Evolutionary conservation across 1,284 basidiomycete species (phyloP).

Genomic region (Trametes sp.): DNA sequence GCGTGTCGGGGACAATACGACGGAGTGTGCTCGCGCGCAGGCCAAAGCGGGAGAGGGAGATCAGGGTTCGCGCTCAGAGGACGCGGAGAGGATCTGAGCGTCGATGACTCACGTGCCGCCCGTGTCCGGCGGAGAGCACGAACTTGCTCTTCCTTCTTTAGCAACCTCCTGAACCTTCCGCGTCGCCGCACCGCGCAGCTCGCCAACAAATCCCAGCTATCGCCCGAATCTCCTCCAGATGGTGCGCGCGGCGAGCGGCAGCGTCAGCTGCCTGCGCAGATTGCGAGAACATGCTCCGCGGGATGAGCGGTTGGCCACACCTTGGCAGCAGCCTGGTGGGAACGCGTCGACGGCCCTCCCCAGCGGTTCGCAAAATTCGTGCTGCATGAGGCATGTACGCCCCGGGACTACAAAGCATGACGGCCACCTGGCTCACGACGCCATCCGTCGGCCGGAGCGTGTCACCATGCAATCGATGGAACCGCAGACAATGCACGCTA

Average conservation of each 20-base stretch:
- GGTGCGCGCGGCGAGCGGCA: neutral
- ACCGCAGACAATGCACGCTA: conserved; percentile 9
- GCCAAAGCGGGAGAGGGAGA: conserved; percentile 22
- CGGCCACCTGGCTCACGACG: conserved; percentile 9
- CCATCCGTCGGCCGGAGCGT: conserved; percentile 15
- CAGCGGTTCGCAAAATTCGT: conserved; percentile 17
- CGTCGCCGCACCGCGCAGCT: conserved; percentile 6
- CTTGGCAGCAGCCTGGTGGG: conserved; percentile 20
- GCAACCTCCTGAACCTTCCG: conserved; percentile 6
- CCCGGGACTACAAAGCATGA: conserved; percentile 9
- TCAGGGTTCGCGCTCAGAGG: conserved; percentile 24
- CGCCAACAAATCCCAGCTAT: conserved; percentile 12
- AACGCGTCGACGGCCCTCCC: conserved; percentile 18
- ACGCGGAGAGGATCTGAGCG: conserved; percentile 27
- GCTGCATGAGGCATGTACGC: conserved; percentile 28
- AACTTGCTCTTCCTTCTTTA: conserved; percentile 27
- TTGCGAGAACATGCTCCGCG: conserved; percentile 19
- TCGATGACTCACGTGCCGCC: conserved; percentile 27
- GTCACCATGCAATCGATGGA: conserved; percentile 29
- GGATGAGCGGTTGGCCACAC: conserved; percentile 18
- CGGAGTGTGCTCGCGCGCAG: conserved; percentile 13
- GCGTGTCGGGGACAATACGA: conserved; percentile 21
- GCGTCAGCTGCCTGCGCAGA: conserved; percentile 17
- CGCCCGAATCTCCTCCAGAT: conserved; percentile 3
- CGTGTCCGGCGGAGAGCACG: conserved; percentile 17